These are phyloP conservation scores for Pharnaceum exiguum DNA, from an alignment of 148 eudicot genomes.

Conservation along the genomic window DNA sequence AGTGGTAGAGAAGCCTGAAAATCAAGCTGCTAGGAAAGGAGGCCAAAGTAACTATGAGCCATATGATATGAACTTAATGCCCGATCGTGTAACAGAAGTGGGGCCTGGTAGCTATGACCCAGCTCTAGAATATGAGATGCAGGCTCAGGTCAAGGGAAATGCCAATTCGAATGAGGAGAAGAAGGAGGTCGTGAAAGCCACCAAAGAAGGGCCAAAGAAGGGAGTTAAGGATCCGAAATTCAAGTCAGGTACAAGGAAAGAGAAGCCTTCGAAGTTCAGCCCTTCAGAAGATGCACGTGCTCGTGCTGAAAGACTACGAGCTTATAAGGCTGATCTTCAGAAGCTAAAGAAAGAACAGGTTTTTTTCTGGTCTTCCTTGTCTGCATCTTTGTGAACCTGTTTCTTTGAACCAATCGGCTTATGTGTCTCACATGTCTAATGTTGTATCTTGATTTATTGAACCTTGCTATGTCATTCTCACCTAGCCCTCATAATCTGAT, in stretches of 20 bases:
- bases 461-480: too few species aligned
- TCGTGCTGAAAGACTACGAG: constrained; percentile 83
- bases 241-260: constrained; percentile 54
- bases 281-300: constrained; percentile 89
- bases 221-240: constrained; percentile 47
- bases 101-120: constrained; percentile 44
- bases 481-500: too few species aligned
- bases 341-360: constrained; percentile 93
- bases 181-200: constrained; percentile 31
- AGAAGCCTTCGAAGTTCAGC: constrained; percentile 59
- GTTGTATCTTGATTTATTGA: too few species aligned
- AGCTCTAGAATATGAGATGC: constrained; percentile 70
- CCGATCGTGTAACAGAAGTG: constrained; percentile 59
- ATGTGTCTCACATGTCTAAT: too few species aligned
- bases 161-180: constrained; percentile 24
- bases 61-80: constrained; percentile 70
- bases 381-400: not conserved
- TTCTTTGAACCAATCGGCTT: too few species aligned
- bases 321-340: constrained; percentile 93
- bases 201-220: constrained; percentile 45
- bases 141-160: constrained; percentile 32
- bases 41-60: constrained; percentile 48
- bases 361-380: constrained; percentile 5
- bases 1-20: constrained; percentile 30
- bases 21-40: constrained; percentile 22